Percentiles rank a stretch among this genome's conserved stretches.
Evolutionary conservation across 306 rosid genomes (phyloP).

Genomic region (Ceratonia siliqua): DNA sequence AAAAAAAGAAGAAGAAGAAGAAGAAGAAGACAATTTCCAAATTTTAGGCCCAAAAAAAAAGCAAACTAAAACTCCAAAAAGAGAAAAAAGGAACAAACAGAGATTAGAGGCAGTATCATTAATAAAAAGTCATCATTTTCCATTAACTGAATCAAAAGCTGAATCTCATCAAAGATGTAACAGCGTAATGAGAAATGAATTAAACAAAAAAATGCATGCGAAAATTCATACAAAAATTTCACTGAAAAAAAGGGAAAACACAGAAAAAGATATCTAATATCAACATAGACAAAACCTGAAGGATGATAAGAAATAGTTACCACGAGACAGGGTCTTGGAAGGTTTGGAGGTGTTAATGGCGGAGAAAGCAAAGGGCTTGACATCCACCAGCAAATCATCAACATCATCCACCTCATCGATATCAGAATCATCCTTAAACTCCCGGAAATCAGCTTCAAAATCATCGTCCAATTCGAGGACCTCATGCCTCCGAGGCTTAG

Average conservation of each 20-base stretch:
- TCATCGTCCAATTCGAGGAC: conserved; percentile 51
- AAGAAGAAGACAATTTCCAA: not conserved
- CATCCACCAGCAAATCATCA: conserved; percentile 36
- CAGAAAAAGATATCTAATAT: not conserved
- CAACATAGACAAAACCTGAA: not conserved
- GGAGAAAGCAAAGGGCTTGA: conserved; percentile 54
- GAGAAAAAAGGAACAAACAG: too few relatives aligned
- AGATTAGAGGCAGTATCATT: not conserved
- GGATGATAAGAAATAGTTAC: conserved; percentile 26
- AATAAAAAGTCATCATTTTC: not conserved
- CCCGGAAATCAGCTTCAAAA: conserved; percentile 81
- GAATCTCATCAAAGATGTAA: not conserved
- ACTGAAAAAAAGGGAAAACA: not conserved
- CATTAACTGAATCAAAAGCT: not conserved
- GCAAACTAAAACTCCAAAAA: not conserved
- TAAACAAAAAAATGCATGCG: not conserved
- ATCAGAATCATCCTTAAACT: conserved; percentile 76
- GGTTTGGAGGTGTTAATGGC: conserved; percentile 40
- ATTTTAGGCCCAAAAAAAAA: too few relatives aligned
- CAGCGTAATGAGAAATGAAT: not conserved
- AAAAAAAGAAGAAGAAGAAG: not conserved
- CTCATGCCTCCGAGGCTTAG: conserved; percentile 40
- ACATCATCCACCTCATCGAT: conserved; percentile 44
- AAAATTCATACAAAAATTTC: not conserved
- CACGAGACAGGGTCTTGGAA: conserved; percentile 33